These are phyloP conservation scores for Nannizziopsis arthrosporioides DNA, from an alignment of 2,329 filamentous ascomycete species.

Conservation along the genomic window DNA sequence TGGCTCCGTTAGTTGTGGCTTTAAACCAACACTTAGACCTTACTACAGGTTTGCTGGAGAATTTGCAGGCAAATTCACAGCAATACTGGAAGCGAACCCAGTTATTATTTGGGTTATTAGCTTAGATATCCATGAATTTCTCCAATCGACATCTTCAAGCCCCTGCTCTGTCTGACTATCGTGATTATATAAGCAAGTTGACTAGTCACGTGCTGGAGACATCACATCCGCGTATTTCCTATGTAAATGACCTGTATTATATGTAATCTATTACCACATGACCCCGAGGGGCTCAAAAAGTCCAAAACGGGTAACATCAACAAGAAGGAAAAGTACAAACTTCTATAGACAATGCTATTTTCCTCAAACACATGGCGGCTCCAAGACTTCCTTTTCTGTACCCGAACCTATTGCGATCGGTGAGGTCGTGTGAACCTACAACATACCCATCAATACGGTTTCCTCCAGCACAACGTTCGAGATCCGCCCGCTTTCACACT, in stretches of 20 bases:
- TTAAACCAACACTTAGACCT: constrained; percentile 1
- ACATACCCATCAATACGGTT: constrained; percentile 35
- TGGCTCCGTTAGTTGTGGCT: background rate
- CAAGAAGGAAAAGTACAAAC: background rate
- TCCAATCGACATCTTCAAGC: background rate
- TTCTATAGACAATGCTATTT: background rate
- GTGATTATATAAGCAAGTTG: background rate
- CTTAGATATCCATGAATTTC: constrained; percentile 4
- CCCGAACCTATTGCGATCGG: constrained; percentile 51
- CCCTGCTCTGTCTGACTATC: background rate
- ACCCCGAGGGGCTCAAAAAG: constrained; percentile 3
- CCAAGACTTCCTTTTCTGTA: constrained; percentile 57
- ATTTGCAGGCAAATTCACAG: constrained; percentile 16
- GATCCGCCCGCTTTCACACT: constrained; percentile 28
- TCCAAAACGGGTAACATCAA: background rate
- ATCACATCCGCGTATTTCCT: background rate
- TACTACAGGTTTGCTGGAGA: background rate
- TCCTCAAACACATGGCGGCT: constrained; percentile 43
- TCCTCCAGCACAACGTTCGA: constrained; percentile 16
- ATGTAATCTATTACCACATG: constrained; percentile 1
- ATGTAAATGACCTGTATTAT: background rate
- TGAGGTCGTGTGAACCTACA: constrained; percentile 39
- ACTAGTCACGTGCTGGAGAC: background rate
- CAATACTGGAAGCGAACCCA: constrained; percentile 78
- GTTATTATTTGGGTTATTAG: constrained; percentile 68